phyloP scores from a whole-genome alignment of 2,329 filamentous ascomycete genomes.

The Scedosporium dehoogii region DNA sequence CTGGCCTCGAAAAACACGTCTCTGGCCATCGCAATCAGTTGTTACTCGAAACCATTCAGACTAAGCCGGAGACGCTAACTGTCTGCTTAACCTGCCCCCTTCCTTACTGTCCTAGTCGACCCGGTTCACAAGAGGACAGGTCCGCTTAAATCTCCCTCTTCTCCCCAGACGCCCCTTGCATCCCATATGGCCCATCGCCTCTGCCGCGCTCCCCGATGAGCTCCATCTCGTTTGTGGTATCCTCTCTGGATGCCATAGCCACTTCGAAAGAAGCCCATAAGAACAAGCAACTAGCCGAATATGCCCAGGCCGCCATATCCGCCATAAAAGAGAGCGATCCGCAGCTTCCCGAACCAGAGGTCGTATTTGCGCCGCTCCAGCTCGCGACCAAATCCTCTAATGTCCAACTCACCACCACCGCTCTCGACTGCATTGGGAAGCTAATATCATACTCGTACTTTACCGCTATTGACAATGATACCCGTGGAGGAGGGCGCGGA shows the following conservation, averaged over 20 bases:
- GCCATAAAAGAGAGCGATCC: conserved; percentile 81
- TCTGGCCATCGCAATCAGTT: background rate
- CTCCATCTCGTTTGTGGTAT: conserved; percentile 92
- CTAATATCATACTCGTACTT: conserved; percentile 99
- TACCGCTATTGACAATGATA: conserved; percentile 40
- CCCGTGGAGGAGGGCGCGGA: conserved; percentile 22
- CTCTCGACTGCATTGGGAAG: conserved; percentile 96
- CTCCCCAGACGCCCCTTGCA: background rate
- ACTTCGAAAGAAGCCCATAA: conserved; percentile 83
- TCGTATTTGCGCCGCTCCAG: conserved; percentile 84
- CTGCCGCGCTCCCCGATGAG: conserved; percentile 57
- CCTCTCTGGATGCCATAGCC: conserved; percentile 84
- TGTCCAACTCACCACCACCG: conserved; percentile 75
- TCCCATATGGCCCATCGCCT: conserved; percentile 34
- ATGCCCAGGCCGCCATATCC: conserved; percentile 69
- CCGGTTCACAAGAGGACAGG: background rate
- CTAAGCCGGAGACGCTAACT: no score
- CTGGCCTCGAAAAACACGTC: background rate
- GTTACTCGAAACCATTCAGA: background rate
- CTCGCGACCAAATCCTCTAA: conserved; percentile 82
- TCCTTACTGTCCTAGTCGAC: background rate
- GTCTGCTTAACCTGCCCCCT: background rate
- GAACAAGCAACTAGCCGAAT: conserved; percentile 74
- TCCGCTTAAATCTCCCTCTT: background rate
- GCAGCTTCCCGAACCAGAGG: conserved; percentile 75